phyloP scores from a whole-genome alignment of 192 early-diverging fungal species.

The Rhizoclosmatium globosum region DNA sequence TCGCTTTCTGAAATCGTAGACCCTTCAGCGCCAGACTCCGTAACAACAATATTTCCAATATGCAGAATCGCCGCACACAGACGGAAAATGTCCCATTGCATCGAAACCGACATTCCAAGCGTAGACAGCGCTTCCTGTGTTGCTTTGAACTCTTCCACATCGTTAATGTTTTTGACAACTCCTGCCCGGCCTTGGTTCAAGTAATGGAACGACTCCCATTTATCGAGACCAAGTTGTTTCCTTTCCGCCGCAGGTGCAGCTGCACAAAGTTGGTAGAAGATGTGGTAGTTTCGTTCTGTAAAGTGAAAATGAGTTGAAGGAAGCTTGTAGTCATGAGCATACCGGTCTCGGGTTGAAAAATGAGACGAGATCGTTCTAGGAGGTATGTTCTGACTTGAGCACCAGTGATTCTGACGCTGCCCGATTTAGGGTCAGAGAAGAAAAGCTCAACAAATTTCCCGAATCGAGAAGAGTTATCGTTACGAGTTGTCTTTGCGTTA shows the following conservation, averaged over 20 bases:
- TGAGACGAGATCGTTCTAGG: constrained; percentile 86
- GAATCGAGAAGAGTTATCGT: constrained; percentile 93
- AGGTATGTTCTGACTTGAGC: constrained; percentile 89
- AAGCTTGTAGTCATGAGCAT: too few species aligned
- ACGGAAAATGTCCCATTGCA: constrained; percentile 63
- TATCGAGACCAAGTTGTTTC: constrained; percentile 72
- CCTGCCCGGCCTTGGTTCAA: constrained; percentile 77
- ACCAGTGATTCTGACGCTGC: constrained; percentile 75
- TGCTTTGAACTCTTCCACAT: constrained; percentile 79
- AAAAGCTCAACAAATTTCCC: constrained; percentile 86
- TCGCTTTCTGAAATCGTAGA: constrained; percentile 2
- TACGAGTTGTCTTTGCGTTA: constrained; percentile 93
- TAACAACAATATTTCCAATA: constrained; percentile 53
- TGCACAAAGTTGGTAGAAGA: constrained; percentile 81
- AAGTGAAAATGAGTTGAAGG: background rate
- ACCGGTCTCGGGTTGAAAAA: constrained; percentile 77
- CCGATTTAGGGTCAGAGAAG: constrained; percentile 42
- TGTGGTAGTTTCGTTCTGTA: constrained; percentile 90
- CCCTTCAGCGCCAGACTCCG: background rate
- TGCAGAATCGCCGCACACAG: constrained; percentile 35
- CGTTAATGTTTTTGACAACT: constrained; percentile 77
- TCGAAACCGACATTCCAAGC: constrained; percentile 76
- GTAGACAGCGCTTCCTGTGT: constrained; percentile 79
- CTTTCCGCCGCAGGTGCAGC: constrained; percentile 44
- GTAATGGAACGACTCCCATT: constrained; percentile 76